Evolutionary conservation across 345 rosid genomes (phyloP).

Genomic region (Rhodamnia rubescens): DNA sequence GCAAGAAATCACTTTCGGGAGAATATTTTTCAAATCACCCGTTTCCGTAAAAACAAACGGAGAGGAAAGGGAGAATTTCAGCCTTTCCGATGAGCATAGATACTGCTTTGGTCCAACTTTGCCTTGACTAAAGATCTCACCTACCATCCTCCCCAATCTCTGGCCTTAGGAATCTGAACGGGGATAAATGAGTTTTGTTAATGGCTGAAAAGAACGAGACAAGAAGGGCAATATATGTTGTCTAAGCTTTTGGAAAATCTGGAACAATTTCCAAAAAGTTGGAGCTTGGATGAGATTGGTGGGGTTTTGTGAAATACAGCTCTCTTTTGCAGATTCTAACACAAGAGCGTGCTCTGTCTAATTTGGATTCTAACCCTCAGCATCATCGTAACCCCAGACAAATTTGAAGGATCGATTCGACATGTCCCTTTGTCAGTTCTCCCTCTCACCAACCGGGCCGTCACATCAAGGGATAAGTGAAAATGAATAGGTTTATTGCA

Average conservation of each 20-base stretch:
- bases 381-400: neutral
- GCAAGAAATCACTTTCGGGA: too few relatives aligned
- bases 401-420: neutral
- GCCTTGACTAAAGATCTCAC: neutral
- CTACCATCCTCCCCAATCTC: neutral
- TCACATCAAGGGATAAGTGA: neutral
- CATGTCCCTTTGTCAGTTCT: neutral
- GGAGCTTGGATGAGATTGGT: neutral
- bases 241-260: too few relatives aligned
- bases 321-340: neutral
- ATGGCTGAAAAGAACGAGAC: neutral
- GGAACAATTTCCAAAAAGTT: neutral
- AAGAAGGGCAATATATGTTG: neutral
- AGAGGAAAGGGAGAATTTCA: neutral
- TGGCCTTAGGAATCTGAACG: neutral
- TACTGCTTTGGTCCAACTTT: neutral
- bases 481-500: neutral
- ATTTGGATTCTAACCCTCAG: neutral
- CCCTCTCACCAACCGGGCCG: conserved; percentile 1
- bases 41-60: too few relatives aligned
- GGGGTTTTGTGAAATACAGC: neutral
- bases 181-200: neutral
- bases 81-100: neutral
- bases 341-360: neutral
- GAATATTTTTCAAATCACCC: too few relatives aligned